phyloP scores from a whole-genome alignment of 2,329 filamentous ascomycete species.

The Botrytis hyacinthi region DNA sequence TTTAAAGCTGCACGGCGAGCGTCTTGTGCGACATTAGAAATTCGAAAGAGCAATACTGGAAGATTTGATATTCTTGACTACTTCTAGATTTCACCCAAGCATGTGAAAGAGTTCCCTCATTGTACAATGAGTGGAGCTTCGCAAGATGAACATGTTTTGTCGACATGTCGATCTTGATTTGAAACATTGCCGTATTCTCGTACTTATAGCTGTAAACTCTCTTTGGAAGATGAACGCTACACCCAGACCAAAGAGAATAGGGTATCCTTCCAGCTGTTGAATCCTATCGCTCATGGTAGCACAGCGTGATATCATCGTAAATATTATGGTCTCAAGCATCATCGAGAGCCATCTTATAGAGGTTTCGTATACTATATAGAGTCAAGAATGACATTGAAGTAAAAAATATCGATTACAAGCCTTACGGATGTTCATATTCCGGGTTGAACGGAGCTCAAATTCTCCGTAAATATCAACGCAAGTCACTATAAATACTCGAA shows the following conservation, averaged over 20 bases:
- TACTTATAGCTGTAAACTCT: not conserved
- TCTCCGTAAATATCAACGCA: not conserved
- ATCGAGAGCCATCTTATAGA: too few species aligned
- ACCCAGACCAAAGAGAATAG: too few species aligned
- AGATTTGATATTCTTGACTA: not conserved
- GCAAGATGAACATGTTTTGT: not conserved
- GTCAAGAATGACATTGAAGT: not conserved
- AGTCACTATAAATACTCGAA: not conserved
- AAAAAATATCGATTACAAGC: not conserved
- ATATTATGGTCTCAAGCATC: too few species aligned
- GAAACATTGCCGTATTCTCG: rapidly evolving
- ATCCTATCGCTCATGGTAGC: too few species aligned
- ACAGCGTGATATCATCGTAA: too few species aligned
- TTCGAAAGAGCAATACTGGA: not conserved
- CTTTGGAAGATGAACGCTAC: rapidly evolving
- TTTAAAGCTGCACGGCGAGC: not conserved
- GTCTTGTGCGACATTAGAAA: not conserved
- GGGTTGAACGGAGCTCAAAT: too few species aligned
- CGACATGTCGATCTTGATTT: not conserved
- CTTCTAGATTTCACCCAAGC: not conserved
- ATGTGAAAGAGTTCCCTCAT: not conserved
- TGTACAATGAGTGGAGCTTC: not conserved
- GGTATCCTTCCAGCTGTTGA: too few species aligned
- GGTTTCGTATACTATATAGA: not conserved
- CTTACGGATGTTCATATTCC: too few species aligned